phyloP scores from a whole-genome alignment of 2,329 filamentous ascomycete species.

The Dothideomycetes sp. region DNA sequence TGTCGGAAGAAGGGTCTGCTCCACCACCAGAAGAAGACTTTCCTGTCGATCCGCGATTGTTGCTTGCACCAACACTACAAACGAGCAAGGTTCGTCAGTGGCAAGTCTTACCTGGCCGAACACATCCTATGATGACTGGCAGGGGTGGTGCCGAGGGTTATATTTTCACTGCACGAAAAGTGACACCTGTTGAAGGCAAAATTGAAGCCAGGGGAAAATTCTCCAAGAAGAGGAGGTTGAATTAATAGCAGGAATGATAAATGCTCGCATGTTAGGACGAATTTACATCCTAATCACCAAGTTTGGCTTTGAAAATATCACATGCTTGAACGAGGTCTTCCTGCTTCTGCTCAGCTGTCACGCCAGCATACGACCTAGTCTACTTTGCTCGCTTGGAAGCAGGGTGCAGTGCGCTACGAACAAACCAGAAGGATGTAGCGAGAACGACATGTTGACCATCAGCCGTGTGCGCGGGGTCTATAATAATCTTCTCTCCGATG shows the following conservation, averaged over 20 bases:
- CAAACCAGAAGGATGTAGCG: no score
- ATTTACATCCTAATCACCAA: no score
- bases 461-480: no score
- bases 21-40: constrained; percentile 54
- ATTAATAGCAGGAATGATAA: not conserved
- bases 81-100: constrained; percentile 67
- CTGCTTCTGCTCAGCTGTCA: no score
- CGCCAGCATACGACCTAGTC: no score
- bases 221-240: constrained; percentile 11
- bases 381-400: no score
- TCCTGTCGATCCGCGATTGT: constrained; percentile 72
- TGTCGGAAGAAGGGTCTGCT: constrained; percentile 10
- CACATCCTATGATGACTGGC: constrained; percentile 88
- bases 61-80: constrained; percentile 72
- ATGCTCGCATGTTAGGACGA: no score
- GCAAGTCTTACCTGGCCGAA: constrained; percentile 86
- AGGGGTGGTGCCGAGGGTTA: constrained; percentile 83
- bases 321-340: no score
- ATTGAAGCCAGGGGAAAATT: constrained; percentile 12
- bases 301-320: no score
- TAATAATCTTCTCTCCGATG: no score
- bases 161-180: constrained; percentile 72
- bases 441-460: no score
- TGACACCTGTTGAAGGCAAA: constrained; percentile 48
- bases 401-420: no score